A percentile compares a stretch with the other conserved stretches of the same genome.
Conservation (phyloP, 208 protist genomes). For the Crithidia sp. region DNA sequence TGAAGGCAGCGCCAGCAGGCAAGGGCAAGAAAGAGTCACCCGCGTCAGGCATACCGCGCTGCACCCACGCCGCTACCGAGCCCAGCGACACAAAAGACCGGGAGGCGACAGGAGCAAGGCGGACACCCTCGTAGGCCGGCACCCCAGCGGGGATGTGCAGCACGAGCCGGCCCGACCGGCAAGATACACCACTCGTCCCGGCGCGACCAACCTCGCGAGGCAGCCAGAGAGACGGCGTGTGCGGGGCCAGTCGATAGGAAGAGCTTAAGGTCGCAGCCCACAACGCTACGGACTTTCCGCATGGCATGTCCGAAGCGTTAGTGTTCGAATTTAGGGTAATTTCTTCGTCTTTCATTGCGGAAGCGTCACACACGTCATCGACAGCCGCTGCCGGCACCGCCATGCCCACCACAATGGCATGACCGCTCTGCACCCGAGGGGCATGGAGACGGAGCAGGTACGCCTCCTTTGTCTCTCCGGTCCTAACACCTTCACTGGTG, state of each 20-base stretch:
- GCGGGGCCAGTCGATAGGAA: conserved; percentile 16
- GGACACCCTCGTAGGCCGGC: conserved; percentile 30
- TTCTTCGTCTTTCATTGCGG: too few relatives aligned
- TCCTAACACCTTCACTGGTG: background rate
- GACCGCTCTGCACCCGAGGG: conserved; percentile 53
- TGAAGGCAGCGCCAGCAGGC: background rate
- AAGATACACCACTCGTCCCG: conserved; percentile 21
- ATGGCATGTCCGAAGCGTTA: background rate
- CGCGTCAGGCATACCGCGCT: background rate
- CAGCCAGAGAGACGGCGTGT: conserved; percentile 29
- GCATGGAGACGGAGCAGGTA: conserved; percentile 46
- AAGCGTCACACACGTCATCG: too few relatives aligned
- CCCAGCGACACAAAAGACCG: conserved; percentile 50
- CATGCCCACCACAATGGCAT: conserved; percentile 50
- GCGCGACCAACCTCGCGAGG: conserved; percentile 7
- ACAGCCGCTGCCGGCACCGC: conserved; percentile 1
- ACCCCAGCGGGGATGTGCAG: conserved; percentile 47
- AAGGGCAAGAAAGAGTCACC: background rate
- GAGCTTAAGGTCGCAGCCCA: conserved; percentile 1
- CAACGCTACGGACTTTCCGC: background rate
- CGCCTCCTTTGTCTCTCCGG: background rate
- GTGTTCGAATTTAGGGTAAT: background rate
- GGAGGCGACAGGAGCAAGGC: conserved; percentile 38
- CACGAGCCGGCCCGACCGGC: conserved; percentile 67
- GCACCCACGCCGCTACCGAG: conserved; percentile 37